Conservation (phyloP, 2,329 filamentous ascomycete species). For the Emergomyces africanus region DNA sequence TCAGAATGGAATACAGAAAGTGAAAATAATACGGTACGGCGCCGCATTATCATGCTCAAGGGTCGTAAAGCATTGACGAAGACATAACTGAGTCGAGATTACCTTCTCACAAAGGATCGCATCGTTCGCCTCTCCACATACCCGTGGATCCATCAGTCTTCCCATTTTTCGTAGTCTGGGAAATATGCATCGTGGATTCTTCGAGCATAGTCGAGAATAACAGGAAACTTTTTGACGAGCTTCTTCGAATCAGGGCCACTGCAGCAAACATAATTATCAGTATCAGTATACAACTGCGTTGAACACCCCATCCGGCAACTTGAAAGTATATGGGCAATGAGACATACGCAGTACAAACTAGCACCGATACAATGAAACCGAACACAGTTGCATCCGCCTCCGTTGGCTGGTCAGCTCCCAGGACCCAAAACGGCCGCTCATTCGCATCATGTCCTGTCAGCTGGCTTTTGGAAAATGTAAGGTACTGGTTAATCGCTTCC, state of each 20-base stretch:
- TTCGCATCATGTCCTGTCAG: neutral
- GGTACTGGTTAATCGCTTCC: slow-evolving; percentile 37
- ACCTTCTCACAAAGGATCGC: neutral
- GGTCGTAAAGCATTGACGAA: neutral
- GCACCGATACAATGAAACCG: slow-evolving; percentile 39
- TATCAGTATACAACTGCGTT: neutral
- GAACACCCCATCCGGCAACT: neutral
- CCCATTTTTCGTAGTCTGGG: slow-evolving; percentile 40
- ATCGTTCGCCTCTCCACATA: neutral
- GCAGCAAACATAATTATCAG: neutral
- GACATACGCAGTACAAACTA: slow-evolving; percentile 44
- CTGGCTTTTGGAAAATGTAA: slow-evolving; percentile 23
- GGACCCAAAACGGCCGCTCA: slow-evolving; percentile 43
- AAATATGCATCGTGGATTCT: slow-evolving; percentile 47
- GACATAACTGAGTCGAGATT: neutral
- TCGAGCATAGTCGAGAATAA: slow-evolving; percentile 42
- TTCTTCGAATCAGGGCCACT: slow-evolving; percentile 37
- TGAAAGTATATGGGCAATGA: neutral
- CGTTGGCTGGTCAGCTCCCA: slow-evolving; percentile 41
- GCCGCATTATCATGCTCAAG: too few relatives aligned
- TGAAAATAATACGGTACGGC: neutral
- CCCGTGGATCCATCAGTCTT: slow-evolving; percentile 12
- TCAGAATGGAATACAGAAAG: neutral
- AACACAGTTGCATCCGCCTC: slow-evolving; percentile 47
- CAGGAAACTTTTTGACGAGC: slow-evolving; percentile 36